Evolutionary conservation across 352 stramenopile genomes (phyloP), one percentile per base, ranked within the genome.

Genomic region (Globisporangium nodosum): DNA sequence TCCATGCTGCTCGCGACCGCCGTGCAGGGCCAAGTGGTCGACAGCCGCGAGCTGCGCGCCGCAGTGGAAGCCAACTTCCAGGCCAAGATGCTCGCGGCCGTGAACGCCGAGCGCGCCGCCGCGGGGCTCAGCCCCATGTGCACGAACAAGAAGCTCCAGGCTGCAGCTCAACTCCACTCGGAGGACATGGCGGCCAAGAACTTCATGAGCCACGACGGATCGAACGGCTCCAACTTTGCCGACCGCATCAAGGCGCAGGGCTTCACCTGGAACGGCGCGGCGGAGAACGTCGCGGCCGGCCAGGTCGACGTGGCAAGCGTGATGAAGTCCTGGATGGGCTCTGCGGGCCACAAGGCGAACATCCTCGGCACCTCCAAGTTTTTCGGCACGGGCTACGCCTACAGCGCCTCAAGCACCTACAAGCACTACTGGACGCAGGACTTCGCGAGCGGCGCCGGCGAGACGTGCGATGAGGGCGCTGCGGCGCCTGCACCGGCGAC

Each of bases 391-490:
- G 71, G 74, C 45, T 77, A 87, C 45, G 74, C 74, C 9, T 80
- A 78, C 54, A 85, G 73, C 56, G 56, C 56, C 0, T 21, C 65
- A 18, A 65, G 56, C 3, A 50, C 42, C 33, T 82, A 79, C 61
- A 45, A 62, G 8, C 65, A 78, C 58, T 89, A 72, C 60, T 87
- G 79, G 76, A 86, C 73, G 31, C 79, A 89, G 53, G 64, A 87
- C 63, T 89, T 87, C 49, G 74, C 64, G 51, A 56, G 43, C 3
- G 59, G 71, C 47, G 58, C 16, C 37, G 70, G 30, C 20, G 74
- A 86, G 40, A 39, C 24, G 2, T 61, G 53, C 27, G 53, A 52
- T 16, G 61, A 58, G 3, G 30, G 18, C 18, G 58, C 46, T 0
- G 45, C 45, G 11, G 8, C 54, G 15, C 18, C 12, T 16, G 24